Percentiles rank a stretch among this genome's conserved stretches.
These are phyloP conservation scores for Xylaria curta DNA, from an alignment of 495 filamentous ascomycete genomes.

Conservation along the genomic window DNA sequence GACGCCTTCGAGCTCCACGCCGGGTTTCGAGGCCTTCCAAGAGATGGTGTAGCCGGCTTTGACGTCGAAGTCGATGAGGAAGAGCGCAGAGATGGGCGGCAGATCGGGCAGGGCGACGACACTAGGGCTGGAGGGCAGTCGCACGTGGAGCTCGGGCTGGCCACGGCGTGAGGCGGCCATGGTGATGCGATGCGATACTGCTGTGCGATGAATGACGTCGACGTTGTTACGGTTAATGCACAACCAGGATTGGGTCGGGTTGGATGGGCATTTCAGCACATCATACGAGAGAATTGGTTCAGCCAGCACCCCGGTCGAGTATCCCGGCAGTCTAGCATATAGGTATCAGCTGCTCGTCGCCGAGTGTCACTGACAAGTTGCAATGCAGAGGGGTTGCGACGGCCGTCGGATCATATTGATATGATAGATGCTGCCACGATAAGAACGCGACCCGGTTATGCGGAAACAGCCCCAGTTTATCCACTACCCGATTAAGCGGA, in stretches of 20 bases:
- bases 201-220: neutral
- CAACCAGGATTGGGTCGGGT: neutral
- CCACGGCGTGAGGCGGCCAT: conserved; percentile 61
- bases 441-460: neutral
- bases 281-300: conserved; percentile 4
- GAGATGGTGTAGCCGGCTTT: conserved; percentile 85
- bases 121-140: conserved; percentile 39
- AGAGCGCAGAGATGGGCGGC: conserved; percentile 80
- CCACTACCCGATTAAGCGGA: neutral
- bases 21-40: conserved; percentile 77
- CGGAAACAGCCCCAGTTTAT: conserved; percentile 5
- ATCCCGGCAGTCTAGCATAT: neutral
- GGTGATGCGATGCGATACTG: conserved; percentile 11
- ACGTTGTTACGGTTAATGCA: neutral
- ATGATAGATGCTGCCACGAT: neutral
- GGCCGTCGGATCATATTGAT: neutral
- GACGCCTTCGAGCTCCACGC: conserved; percentile 81
- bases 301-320: conserved; percentile 4
- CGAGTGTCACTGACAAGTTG: neutral
- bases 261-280: conserved; percentile 21
- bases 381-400: conserved; percentile 11
- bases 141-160: conserved; percentile 57
- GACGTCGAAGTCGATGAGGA: conserved; percentile 86
- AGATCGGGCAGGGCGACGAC: conserved; percentile 56
- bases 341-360: neutral